These are phyloP conservation scores for Fusarium virguliforme DNA, from an alignment of 2,329 filamentous ascomycete genomes.

Conservation along the genomic window DNA sequence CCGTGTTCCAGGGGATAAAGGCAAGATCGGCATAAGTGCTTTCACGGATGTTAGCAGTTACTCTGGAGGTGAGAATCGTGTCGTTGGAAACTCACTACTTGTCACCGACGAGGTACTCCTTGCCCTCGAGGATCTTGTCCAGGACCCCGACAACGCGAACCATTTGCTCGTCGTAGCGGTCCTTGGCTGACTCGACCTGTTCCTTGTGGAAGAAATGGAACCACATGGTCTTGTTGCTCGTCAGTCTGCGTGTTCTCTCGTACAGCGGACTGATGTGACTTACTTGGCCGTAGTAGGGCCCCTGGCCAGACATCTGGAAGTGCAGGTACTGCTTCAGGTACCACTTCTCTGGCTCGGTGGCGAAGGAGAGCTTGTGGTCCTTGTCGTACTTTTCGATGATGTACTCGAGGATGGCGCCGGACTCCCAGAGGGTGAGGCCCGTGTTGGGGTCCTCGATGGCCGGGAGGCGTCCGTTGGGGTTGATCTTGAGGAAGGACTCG, in stretches of 20 bases:
- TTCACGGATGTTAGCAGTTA: background rate
- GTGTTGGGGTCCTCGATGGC: constrained; percentile 56
- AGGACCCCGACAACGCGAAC: constrained; percentile 54
- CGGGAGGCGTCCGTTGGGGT: constrained; percentile 56
- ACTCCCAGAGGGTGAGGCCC: constrained; percentile 54
- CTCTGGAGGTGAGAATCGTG: background rate
- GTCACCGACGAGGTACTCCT: constrained; percentile 56
- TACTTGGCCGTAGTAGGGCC: constrained; percentile 57
- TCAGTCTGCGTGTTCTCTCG: background rate
- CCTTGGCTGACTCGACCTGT: constrained; percentile 51
- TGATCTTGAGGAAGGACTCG: constrained; percentile 48
- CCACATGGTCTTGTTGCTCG: constrained; percentile 47
- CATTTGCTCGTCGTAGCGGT: constrained; percentile 53
- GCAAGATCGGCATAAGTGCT: constrained; percentile 57
- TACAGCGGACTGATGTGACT: no score
- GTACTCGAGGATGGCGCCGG: constrained; percentile 51
- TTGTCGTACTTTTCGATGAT: constrained; percentile 51
- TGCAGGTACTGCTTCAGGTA: constrained; percentile 54
- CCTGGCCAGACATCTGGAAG: constrained; percentile 60
- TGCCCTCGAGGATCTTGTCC: constrained; percentile 54
- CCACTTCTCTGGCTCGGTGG: constrained; percentile 14
- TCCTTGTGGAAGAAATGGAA: constrained; percentile 47
- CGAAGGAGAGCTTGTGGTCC: constrained; percentile 48
- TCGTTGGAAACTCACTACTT: constrained; percentile 49
- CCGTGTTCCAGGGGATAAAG: constrained; percentile 54